Percentiles rank a stretch among this genome's conserved stretches.
Evolutionary conservation across 139 green algal species (phyloP).

Genomic region (Chlorella sp.): DNA sequence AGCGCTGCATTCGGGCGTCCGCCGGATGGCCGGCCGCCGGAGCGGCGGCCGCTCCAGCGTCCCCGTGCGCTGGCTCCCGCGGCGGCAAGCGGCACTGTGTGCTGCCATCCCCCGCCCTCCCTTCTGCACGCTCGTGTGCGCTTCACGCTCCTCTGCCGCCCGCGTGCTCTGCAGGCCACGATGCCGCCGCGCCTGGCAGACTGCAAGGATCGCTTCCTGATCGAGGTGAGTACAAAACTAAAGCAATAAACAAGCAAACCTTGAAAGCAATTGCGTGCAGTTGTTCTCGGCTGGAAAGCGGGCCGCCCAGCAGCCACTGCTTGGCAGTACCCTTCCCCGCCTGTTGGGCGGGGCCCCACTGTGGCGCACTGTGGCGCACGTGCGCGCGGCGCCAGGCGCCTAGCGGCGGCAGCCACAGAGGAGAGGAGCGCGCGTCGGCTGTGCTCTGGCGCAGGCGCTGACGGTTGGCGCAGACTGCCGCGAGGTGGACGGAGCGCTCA

Average conservation of each 20-base stretch:
- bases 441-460: constrained; percentile 55
- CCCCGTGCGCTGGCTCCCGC: no score
- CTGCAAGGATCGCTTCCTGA: constrained; percentile 68
- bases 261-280: not conserved
- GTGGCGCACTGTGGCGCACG: no score
- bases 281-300: not conserved
- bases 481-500: constrained; percentile 33
- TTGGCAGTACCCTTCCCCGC: not conserved
- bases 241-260: no score
- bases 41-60: no score
- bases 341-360: not conserved
- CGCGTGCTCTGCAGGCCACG: constrained; percentile 31
- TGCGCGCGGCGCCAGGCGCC: not conserved
- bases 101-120: not conserved
- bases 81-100: not conserved
- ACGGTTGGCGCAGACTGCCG: constrained; percentile 17
- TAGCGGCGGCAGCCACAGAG: not conserved
- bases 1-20: no score
- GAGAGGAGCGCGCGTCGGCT: not conserved
- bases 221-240: no score
- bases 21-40: no score
- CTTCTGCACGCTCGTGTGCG: no score
- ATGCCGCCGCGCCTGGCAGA: constrained; percentile 33
- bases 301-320: not conserved
- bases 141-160: not conserved